Percentiles rank a stretch among this genome's conserved stretches.
phyloP scores from a whole-genome alignment of 148 eudicot species.

The Suaeda aralocaspica region DNA sequence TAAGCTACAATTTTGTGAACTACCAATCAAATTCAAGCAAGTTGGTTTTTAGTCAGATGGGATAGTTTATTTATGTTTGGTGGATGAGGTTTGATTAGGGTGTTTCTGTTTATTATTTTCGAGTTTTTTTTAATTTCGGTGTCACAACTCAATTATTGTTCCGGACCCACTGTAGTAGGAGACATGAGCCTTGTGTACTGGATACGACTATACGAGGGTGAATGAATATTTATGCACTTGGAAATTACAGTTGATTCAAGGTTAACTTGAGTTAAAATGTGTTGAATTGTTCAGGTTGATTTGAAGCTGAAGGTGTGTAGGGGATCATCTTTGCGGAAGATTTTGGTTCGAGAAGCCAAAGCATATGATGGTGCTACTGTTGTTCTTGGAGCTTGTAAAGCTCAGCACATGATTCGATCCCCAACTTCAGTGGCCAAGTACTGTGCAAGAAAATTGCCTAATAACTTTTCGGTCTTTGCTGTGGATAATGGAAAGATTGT shows the following conservation, averaged over 20 bases:
- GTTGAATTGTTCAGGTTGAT: constrained; percentile 47
- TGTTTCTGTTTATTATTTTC: too few relatives aligned
- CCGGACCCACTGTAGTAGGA: too few relatives aligned
- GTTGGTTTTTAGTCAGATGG: constrained; percentile 12
- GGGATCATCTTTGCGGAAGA: constrained; percentile 56
- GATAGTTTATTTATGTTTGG: not conserved
- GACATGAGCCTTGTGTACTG: too few relatives aligned
- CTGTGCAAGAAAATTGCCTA: constrained; percentile 55
- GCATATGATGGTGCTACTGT: constrained; percentile 37
- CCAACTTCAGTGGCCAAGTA: constrained; percentile 66
- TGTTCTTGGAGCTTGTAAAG: constrained; percentile 49
- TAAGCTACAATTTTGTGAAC: not conserved
- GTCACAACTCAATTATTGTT: too few relatives aligned
- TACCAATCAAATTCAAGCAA: not conserved
- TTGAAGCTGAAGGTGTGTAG: constrained; percentile 65
- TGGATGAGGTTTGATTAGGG: constrained; percentile 1
- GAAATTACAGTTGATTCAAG: too few relatives aligned
- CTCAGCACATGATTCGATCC: constrained; percentile 49
- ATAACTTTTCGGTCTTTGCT: constrained; percentile 45
- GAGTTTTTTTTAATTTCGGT: too few relatives aligned
- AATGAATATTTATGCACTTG: too few relatives aligned
- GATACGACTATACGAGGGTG: too few relatives aligned
- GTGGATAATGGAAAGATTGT: constrained; percentile 63
- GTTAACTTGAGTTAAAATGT: not conserved
- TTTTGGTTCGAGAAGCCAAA: constrained; percentile 53